These are phyloP conservation scores for Colletotrichum sp. DNA, from an alignment of 2,329 filamentous ascomycete species.

Conservation along the genomic window DNA sequence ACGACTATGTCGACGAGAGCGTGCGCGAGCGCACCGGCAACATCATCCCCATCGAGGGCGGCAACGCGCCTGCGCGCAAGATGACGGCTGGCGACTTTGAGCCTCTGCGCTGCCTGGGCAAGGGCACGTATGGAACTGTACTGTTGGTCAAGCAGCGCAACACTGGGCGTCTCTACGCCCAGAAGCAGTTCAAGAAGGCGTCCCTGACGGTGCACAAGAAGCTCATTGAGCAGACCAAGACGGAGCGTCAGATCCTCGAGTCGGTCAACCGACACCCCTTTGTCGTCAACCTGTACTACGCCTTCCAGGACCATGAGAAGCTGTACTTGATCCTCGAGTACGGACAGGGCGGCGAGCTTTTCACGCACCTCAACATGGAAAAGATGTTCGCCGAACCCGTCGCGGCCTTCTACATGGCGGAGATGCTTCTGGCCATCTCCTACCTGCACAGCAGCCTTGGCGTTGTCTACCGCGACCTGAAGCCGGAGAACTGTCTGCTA, in stretches of 20 bases:
- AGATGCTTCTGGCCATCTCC: slow-evolving; percentile 93
- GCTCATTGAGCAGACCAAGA: slow-evolving; percentile 96
- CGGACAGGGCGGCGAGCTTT: slow-evolving; percentile 94
- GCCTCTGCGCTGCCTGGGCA: slow-evolving; percentile 88
- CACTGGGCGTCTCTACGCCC: slow-evolving; percentile 90
- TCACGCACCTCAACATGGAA: slow-evolving; percentile 91
- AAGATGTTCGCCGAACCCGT: slow-evolving; percentile 93
- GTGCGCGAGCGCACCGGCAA: slow-evolving; percentile 50
- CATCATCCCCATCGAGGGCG: slow-evolving; percentile 57
- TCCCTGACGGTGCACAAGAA: slow-evolving; percentile 95
- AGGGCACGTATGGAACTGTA: slow-evolving; percentile 95
- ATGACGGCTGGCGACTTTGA: slow-evolving; percentile 94
- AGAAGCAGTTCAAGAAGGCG: slow-evolving; percentile 99
- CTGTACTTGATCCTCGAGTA: slow-evolving; percentile 98
- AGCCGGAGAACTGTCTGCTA: slow-evolving; percentile 96
- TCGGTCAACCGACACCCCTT: slow-evolving; percentile 97
- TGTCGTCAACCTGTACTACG: slow-evolving; percentile 97
- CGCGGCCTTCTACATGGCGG: slow-evolving; percentile 97
- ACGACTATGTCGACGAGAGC: slow-evolving; percentile 81
- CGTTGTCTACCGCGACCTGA: slow-evolving; percentile 95
- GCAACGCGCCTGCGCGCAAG: slow-evolving; percentile 69
- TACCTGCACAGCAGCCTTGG: slow-evolving; percentile 92
- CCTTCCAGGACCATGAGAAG: slow-evolving; percentile 97
- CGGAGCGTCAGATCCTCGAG: slow-evolving; percentile 92
- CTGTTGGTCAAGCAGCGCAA: slow-evolving; percentile 87